Evolutionary conservation across 768 basidiomycete species (phyloP).

Genomic region (Boletales sp.): DNA sequence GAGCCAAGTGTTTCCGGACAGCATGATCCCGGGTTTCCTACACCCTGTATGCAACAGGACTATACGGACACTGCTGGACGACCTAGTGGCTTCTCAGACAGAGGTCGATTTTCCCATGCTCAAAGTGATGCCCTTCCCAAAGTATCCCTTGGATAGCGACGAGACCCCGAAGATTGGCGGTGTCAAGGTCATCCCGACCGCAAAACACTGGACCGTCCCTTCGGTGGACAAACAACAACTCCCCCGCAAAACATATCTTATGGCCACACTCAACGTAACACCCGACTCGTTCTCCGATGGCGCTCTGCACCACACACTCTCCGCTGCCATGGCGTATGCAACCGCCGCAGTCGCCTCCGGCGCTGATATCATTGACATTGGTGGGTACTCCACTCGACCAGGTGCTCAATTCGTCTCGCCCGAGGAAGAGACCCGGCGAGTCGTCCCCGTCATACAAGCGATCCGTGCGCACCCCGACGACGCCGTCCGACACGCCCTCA

Average conservation of each 20-base stretch:
- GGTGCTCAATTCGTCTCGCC: constrained; percentile 61
- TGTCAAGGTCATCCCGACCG: constrained; percentile 18
- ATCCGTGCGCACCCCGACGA: constrained; percentile 40
- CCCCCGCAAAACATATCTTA: constrained; percentile 57
- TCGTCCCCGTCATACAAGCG: constrained; percentile 65
- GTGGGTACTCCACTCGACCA: constrained; percentile 92
- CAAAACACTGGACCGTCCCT: constrained; percentile 21
- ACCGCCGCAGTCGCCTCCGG: constrained; percentile 48
- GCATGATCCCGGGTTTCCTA: constrained; percentile 73
- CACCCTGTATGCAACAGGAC: constrained; percentile 59
- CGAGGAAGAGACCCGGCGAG: constrained; percentile 69
- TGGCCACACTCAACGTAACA: constrained; percentile 91
- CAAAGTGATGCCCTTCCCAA: constrained; percentile 75
- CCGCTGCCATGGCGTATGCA: constrained; percentile 54
- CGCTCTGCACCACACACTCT: constrained; percentile 47
- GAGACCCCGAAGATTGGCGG: constrained; percentile 1
- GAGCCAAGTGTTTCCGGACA: constrained; percentile 27
- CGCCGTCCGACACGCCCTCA: constrained; percentile 9
- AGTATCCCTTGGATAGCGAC: constrained; percentile 37
- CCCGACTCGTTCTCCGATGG: constrained; percentile 98
- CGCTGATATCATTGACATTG: constrained; percentile 84
- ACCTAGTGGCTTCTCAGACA: constrained; percentile 32
- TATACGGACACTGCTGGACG: constrained; percentile 43
- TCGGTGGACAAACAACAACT: constrained; percentile 18
- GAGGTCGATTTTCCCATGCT: constrained; percentile 48